phyloP scores from a whole-genome alignment of 257 asterid species.

The Leptodermis oblonga region DNA sequence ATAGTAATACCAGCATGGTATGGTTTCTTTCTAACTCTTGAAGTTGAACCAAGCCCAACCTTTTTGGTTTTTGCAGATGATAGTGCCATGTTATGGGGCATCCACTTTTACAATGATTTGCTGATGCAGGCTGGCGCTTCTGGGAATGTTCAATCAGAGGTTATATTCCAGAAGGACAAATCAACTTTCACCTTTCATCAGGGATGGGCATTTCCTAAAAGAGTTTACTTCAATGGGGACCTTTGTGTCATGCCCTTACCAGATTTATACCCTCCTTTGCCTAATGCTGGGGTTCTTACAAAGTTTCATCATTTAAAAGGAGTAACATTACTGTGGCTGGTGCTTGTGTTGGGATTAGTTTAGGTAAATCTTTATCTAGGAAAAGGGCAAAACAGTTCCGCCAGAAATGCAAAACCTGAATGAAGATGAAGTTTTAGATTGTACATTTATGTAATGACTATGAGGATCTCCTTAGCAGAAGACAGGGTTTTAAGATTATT shows the following conservation, averaged over 20 bases:
- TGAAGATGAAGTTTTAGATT: neutral
- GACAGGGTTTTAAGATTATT: neutral
- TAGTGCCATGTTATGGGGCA: slow-evolving; percentile 45
- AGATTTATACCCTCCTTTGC: slow-evolving; percentile 36
- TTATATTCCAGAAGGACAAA: slow-evolving; percentile 37
- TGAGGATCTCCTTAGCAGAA: neutral
- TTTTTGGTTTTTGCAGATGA: slow-evolving; percentile 45
- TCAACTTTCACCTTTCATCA: slow-evolving; percentile 34
- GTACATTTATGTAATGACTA: neutral
- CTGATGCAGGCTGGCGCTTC: slow-evolving; percentile 35
- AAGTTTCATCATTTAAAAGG: slow-evolving; percentile 5
- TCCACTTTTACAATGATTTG: slow-evolving; percentile 39
- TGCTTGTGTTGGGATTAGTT: slow-evolving; percentile 19
- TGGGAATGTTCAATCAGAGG: slow-evolving; percentile 56
- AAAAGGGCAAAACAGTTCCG: neutral
- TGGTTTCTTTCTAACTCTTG: neutral
- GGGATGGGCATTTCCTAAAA: slow-evolving; percentile 60
- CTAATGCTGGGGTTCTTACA: slow-evolving; percentile 15
- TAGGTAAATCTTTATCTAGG: neutral
- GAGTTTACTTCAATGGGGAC: slow-evolving; percentile 45
- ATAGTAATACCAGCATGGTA: neutral
- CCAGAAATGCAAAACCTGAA: neutral
- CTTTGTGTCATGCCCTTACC: slow-evolving; percentile 52
- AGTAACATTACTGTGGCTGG: slow-evolving; percentile 17
- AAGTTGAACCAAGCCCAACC: neutral